Conservation (phyloP, 2,329 filamentous ascomycete genomes). For the Monosporascus sp. region DNA sequence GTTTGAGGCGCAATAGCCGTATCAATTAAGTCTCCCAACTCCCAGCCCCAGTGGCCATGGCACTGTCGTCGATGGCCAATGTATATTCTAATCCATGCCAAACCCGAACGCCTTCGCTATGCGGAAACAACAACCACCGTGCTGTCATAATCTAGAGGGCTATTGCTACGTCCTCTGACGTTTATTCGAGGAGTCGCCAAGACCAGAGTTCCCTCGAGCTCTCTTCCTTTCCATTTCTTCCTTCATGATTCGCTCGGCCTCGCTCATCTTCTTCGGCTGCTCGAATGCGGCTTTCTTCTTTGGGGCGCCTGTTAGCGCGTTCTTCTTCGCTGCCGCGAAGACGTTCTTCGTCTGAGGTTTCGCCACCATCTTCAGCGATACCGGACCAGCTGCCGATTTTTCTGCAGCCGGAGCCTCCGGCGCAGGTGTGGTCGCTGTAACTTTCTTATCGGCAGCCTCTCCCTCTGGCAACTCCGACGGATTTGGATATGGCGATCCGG, state of each 20-base stretch:
- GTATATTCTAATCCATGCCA: too few species aligned
- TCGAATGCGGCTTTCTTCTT: slow-evolving; percentile 58
- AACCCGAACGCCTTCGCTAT: background rate
- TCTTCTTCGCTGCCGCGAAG: slow-evolving; percentile 63
- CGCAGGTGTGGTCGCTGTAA: slow-evolving; percentile 6
- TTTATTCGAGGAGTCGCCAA: slow-evolving; percentile 43
- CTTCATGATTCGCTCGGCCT: slow-evolving; percentile 85
- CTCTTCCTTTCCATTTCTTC: slow-evolving; percentile 72
- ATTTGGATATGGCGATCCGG: slow-evolving; percentile 14
- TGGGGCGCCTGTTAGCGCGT: slow-evolving; percentile 52
- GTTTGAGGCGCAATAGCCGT: too few species aligned
- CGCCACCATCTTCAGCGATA: slow-evolving; percentile 61
- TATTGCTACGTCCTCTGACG: slow-evolving; percentile 40
- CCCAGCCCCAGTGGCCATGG: too few species aligned
- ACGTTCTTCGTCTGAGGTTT: slow-evolving; percentile 73
- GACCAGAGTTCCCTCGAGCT: slow-evolving; percentile 41
- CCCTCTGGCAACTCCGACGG: slow-evolving; percentile 7
- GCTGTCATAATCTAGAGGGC: background rate
- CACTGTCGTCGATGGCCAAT: too few species aligned
- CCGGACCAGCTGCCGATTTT: slow-evolving; percentile 29
- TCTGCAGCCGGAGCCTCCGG: slow-evolving; percentile 6
- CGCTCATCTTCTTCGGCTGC: slow-evolving; percentile 77
- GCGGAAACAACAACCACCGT: background rate
- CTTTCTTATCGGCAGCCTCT: slow-evolving; percentile 10
- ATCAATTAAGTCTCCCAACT: too few species aligned